phyloP scores from a whole-genome alignment of 192 early-diverging fungal genomes.

The Radiomyces spectabilis region DNA sequence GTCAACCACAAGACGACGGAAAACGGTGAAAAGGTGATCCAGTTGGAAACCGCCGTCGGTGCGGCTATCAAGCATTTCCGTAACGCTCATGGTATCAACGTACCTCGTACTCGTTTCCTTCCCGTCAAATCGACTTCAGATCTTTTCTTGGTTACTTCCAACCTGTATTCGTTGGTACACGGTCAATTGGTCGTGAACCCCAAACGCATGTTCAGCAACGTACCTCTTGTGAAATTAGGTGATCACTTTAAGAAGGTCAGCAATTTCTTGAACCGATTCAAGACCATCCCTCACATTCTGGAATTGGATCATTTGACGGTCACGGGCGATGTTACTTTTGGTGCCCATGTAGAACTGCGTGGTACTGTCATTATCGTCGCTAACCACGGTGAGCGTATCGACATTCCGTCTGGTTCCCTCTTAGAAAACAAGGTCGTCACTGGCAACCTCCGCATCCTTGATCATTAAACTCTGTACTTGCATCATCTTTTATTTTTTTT shows the following conservation, averaged over 20 bases:
- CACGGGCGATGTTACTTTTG: slow-evolving; percentile 98
- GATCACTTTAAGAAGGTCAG: slow-evolving; percentile 96
- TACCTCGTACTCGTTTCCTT: slow-evolving; percentile 93
- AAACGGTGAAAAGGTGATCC: slow-evolving; percentile 91
- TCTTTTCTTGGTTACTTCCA: slow-evolving; percentile 92
- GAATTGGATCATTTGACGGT: slow-evolving; percentile 98
- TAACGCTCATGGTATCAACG: slow-evolving; percentile 92
- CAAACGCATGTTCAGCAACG: slow-evolving; percentile 86
- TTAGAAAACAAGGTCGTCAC: slow-evolving; percentile 99
- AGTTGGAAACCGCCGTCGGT: slow-evolving; percentile 98
- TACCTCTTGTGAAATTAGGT: slow-evolving; percentile 93
- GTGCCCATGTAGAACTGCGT: slow-evolving; percentile 78
- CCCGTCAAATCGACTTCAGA: slow-evolving; percentile 98
- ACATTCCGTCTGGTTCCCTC: slow-evolving; percentile 90
- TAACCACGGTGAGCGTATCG: slow-evolving; percentile 90
- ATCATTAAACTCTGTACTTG: no score
- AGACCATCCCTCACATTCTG: slow-evolving; percentile 90
- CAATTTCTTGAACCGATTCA: slow-evolving; percentile 84
- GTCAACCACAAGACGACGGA: slow-evolving; percentile 95
- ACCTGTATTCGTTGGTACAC: slow-evolving; percentile 89
- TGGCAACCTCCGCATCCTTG: slow-evolving; percentile 85
- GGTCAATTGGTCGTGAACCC: slow-evolving; percentile 90
- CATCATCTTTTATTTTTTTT: no score
- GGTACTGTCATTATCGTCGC: slow-evolving; percentile 99
- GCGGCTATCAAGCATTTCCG: slow-evolving; percentile 98